A percentile compares a stretch with the other conserved stretches of the same genome.
Conservation (phyloP, 1,284 basidiomycete genomes). For the Apiotrichum laibachii region DNA sequence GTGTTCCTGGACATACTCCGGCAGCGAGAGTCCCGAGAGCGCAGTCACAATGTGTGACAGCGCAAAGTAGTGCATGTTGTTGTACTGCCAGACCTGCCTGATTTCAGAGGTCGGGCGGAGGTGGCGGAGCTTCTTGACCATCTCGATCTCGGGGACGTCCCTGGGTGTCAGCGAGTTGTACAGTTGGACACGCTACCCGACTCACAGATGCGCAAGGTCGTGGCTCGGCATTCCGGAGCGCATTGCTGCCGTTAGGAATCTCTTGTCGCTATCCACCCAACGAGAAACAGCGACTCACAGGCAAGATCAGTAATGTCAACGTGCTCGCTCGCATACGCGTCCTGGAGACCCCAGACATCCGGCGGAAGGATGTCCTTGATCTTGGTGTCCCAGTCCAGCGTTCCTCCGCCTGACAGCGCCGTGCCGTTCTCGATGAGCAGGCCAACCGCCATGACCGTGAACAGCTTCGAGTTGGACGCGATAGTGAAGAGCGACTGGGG, state of each 20-base stretch:
- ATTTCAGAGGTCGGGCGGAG: constrained; percentile 34
- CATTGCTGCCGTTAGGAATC: constrained; percentile 24
- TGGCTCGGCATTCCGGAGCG: constrained; percentile 37
- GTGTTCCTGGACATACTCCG: constrained; percentile 27
- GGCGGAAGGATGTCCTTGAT: constrained; percentile 51
- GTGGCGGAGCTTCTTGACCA: constrained; percentile 26
- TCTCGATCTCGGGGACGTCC: constrained; percentile 1
- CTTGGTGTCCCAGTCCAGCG: constrained; percentile 52
- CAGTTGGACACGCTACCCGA: background rate
- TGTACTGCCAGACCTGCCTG: constrained; percentile 39
- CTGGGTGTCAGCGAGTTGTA: background rate
- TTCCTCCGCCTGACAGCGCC: constrained; percentile 38
- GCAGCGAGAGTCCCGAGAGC: constrained; percentile 27
- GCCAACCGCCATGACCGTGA: constrained; percentile 51
- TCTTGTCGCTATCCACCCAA: no score
- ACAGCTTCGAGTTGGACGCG: constrained; percentile 56
- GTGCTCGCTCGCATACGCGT: constrained; percentile 48
- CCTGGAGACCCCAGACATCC: constrained; percentile 51
- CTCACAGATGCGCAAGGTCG: constrained; percentile 15
- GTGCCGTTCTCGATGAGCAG: constrained; percentile 53
- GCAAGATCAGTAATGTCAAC: constrained; percentile 52
- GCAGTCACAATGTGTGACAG: constrained; percentile 28
- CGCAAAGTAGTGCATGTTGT: constrained; percentile 35
- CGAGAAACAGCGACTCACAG: constrained; percentile 21
- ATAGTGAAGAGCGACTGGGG: constrained; percentile 53